Percentiles rank a stretch among this genome's conserved stretches.
Evolutionary conservation across 805 yeast genomes (phyloP).

Genomic region (Cyberlindnera euphorbiiphila): DNA sequence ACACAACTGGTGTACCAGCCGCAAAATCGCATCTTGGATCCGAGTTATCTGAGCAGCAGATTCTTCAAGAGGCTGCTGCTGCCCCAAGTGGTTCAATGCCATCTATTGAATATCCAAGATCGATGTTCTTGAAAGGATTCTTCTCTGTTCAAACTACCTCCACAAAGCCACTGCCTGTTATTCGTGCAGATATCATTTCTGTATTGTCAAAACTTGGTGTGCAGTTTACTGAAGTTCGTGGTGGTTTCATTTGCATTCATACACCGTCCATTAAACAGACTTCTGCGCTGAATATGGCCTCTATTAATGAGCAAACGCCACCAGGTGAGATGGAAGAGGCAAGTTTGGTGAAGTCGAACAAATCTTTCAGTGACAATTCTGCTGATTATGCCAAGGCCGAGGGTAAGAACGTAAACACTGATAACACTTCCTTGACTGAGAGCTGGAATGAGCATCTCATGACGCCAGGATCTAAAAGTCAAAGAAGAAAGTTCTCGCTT

Average conservation of each 20-base stretch:
- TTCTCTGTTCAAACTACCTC: slow-evolving; percentile 94
- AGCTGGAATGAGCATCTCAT: slow-evolving; percentile 20
- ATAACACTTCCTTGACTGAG: slow-evolving; percentile 18
- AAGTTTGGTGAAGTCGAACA: slow-evolving; percentile 16
- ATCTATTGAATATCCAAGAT: slow-evolving; percentile 88
- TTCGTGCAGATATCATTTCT: slow-evolving; percentile 76
- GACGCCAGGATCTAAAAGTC: slow-evolving; percentile 35
- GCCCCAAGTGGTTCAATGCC: slow-evolving; percentile 85
- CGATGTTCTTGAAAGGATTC: slow-evolving; percentile 86
- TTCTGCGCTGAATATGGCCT: slow-evolving; percentile 4
- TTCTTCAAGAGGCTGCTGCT: slow-evolving; percentile 43
- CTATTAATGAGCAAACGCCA: slow-evolving; percentile 9
- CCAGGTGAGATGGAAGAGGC: slow-evolving; percentile 6
- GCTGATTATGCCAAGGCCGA: slow-evolving; percentile 3
- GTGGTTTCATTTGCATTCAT: slow-evolving; percentile 87
- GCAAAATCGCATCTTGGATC: slow-evolving; percentile 9
- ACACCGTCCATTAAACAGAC: slow-evolving; percentile 39
- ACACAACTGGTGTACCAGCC: slow-evolving; percentile 13
- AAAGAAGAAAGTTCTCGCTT: slow-evolving; percentile 60
- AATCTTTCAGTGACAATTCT: slow-evolving; percentile 14
- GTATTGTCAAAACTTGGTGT: slow-evolving; percentile 76
- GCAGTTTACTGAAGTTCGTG: slow-evolving; percentile 82
- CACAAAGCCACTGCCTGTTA: slow-evolving; percentile 84
- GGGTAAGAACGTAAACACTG: slow-evolving; percentile 11
- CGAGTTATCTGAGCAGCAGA: slow-evolving; percentile 45